These are phyloP conservation scores for Dicorynia guianensis DNA, from an alignment of 306 rosid species.

Conservation along the genomic window DNA sequence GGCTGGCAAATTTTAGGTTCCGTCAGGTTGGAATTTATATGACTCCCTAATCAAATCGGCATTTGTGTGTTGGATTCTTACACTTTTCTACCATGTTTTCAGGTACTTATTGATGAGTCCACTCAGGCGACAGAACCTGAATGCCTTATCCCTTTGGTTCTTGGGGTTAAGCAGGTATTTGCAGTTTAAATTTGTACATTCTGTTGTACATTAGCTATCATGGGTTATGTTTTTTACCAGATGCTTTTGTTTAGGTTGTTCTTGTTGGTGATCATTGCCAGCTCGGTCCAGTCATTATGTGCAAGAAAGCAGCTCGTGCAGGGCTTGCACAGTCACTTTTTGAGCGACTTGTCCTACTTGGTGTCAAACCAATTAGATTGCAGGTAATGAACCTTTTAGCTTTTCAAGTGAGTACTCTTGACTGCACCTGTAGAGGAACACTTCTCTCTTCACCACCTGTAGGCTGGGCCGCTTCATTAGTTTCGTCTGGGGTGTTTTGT, in stretches of 20 bases:
- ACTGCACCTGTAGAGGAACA: background rate
- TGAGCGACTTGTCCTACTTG: slow-evolving; percentile 96
- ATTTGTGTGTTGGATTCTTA: slow-evolving; percentile 39
- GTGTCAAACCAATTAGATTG: slow-evolving; percentile 96
- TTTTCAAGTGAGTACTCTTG: background rate
- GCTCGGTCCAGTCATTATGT: slow-evolving; percentile 99
- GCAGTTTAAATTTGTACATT: slow-evolving; percentile 15
- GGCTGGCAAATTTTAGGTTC: slow-evolving; percentile 93
- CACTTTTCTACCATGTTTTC: slow-evolving; percentile 19
- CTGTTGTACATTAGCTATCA: background rate
- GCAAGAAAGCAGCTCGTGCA: slow-evolving; percentile 99
- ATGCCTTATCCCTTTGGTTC: slow-evolving; percentile 98
- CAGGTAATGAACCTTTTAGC: slow-evolving; percentile 66
- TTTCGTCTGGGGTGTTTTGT: background rate
- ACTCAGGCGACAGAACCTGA: slow-evolving; percentile 99
- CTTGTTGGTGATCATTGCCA: slow-evolving; percentile 99
- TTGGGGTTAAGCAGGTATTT: slow-evolving; percentile 97
- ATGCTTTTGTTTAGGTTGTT: slow-evolving; percentile 70
- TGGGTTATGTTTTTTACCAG: slow-evolving; percentile 27
- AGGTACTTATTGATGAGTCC: slow-evolving; percentile 99
- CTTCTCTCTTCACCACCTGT: background rate
- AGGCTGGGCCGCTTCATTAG: background rate
- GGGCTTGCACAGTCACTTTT: slow-evolving; percentile 98
- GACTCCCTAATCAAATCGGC: slow-evolving; percentile 5
- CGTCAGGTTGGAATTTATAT: slow-evolving; percentile 80